Evolutionary conservation across 2,329 filamentous ascomycete species (phyloP), one percentile per base, ranked within the genome.

Genomic region (Cladosporium sp.): DNA sequence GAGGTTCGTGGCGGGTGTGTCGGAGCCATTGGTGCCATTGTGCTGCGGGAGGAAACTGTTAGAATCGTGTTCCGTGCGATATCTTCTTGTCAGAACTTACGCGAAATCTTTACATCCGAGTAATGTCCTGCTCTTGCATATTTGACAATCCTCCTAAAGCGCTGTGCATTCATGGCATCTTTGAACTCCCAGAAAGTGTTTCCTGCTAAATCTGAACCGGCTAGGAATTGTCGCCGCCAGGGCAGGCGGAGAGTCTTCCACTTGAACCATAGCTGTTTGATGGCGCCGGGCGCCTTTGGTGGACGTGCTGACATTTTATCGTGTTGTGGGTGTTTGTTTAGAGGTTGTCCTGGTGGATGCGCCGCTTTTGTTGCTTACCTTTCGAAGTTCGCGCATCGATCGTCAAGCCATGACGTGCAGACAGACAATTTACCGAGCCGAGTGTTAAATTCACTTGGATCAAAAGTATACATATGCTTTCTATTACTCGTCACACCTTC

Each of bases 1-100:
- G 84, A 2, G 84, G 74, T 15, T 80, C 74, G 52, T 73, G 65
- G 44, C 84, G 82, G 9, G 83, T 83, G 63, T 86, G 78, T 65
- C 84, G 82, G 24, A 87, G 80, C 84, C 84, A 87, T 73, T 87
- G 84, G 66, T 85, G 82, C 84, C 84, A 87, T 78, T 84, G 81
- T 53, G 84, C 81, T 84, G 68, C 25, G 17, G n/a, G 13, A 45
- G 20, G 19, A 15, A 25, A 20, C 10, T 3, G 4, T 50, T 50
- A 50, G 47, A 13, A 56, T 28, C n/a, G 9, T 28, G 15, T 3
- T 28, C 42, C 12, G 37, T 20, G 47, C 47, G 22, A 24, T 22
- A 4, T 10, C 12, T 8, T 17, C 28, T 49, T 35, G n/a, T 12
- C 25, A 12, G 17, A 7, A 64, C 70, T 22, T 72, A 84, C 82